Conservation (phyloP, 805 yeast species). For the Yarrowia phangngaensis region DNA sequence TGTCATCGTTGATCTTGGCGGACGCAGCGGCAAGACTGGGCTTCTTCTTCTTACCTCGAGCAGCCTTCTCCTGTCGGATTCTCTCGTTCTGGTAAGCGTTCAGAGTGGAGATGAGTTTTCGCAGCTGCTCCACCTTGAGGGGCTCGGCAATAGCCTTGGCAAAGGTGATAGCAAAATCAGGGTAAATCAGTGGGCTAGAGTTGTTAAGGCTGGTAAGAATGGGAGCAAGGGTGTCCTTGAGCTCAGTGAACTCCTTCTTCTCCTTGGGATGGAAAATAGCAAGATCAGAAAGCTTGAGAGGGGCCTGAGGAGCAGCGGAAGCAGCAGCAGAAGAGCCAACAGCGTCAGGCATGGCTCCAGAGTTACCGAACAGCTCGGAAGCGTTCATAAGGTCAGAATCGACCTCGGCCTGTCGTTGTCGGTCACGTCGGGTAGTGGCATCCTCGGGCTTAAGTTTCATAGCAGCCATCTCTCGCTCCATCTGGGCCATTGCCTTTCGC, state of each 20-base stretch:
- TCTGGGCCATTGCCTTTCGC: conserved; percentile 41
- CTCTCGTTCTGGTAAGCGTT: conserved; percentile 79
- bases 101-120: conserved; percentile 82
- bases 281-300: conserved; percentile 37
- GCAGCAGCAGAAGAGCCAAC: conserved; percentile 17
- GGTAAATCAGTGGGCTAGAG: conserved; percentile 62
- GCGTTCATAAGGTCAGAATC: conserved; percentile 88
- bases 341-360: conserved; percentile 41
- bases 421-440: conserved; percentile 65
- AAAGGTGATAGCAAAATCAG: conserved; percentile 75
- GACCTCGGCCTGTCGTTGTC: conserved; percentile 74
- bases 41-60: conserved; percentile 94
- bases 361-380: conserved; percentile 81
- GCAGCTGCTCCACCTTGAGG: conserved; percentile 69
- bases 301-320: conserved; percentile 23
- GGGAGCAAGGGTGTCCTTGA: conserved; percentile 67
- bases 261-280: conserved; percentile 78
- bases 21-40: conserved; percentile 73
- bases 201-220: conserved; percentile 59
- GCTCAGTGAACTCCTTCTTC: conserved; percentile 72
- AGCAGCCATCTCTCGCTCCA: conserved; percentile 45
- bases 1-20: conserved; percentile 56
- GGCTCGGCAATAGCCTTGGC: conserved; percentile 82
- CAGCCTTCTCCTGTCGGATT: conserved; percentile 84
- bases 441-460: conserved; percentile 52